A percentile compares a stretch with the other conserved stretches of the same genome.
Evolutionary conservation across 1,284 basidiomycete species (phyloP).

Genomic region (Moesziomyces aphidis): DNA sequence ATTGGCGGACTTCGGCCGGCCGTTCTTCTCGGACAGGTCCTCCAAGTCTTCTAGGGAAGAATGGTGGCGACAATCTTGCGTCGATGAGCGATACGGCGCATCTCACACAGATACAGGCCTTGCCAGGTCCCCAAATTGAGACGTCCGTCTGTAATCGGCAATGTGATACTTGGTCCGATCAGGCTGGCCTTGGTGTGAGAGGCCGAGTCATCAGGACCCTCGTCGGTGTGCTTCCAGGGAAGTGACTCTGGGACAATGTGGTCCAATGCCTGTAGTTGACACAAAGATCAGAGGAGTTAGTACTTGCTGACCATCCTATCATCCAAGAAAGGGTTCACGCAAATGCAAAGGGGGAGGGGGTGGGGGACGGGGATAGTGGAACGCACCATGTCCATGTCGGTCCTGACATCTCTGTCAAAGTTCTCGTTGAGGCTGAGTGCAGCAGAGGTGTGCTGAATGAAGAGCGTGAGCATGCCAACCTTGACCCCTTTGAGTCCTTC

Average conservation of each 20-base stretch:
- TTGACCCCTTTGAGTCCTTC: conserved; percentile 74
- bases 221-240: conserved; percentile 88
- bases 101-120: conserved; percentile 83
- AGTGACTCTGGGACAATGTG: conserved; percentile 81
- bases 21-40: too few species aligned
- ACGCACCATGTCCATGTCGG: conserved; percentile 71
- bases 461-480: conserved; percentile 68
- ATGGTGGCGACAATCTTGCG: conserved; percentile 84
- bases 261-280: conserved; percentile 73
- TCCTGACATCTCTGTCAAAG: conserved; percentile 75
- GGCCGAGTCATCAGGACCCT: conserved; percentile 71
- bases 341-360: background rate
- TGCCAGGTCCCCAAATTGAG: conserved; percentile 97
- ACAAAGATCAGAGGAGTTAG: too few species aligned
- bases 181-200: conserved; percentile 91
- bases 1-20: too few species aligned
- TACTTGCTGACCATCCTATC: too few species aligned
- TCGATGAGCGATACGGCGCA: conserved; percentile 76
- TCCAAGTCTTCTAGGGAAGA: conserved; percentile 68
- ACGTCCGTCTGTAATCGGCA: too few species aligned
- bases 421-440: conserved; percentile 90
- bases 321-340: too few species aligned
- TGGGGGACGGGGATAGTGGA: too few species aligned
- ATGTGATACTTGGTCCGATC: conserved; percentile 81
- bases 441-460: conserved; percentile 89